Evolutionary conservation across 495 filamentous ascomycete genomes (phyloP).

Genomic region (Parathielavia hyrcaniae): DNA sequence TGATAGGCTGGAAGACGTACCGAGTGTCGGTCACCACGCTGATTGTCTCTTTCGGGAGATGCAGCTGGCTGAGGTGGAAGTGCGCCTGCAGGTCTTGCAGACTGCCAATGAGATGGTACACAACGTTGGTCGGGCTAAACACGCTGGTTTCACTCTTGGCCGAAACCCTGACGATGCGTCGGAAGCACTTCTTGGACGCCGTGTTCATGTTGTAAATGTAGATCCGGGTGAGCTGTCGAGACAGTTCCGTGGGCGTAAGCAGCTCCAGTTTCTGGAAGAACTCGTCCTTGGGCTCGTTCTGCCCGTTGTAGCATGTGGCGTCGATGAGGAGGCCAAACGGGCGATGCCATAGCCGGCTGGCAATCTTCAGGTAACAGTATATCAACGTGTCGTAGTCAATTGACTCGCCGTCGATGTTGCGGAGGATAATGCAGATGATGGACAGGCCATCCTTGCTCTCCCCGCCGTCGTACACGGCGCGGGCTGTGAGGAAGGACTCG

Average conservation of each 20-base stretch:
- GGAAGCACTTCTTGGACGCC: conserved; percentile 56
- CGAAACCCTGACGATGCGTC: conserved; percentile 51
- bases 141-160: conserved; percentile 48
- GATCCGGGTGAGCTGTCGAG: conserved; percentile 48
- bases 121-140: conserved; percentile 55
- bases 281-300: conserved; percentile 54
- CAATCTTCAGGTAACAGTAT: conserved; percentile 62
- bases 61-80: conserved; percentile 56
- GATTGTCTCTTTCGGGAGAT: conserved; percentile 61
- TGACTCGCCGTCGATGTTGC: conserved; percentile 54
- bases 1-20: conserved; percentile 59
- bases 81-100: conserved; percentile 56
- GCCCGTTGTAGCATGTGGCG: conserved; percentile 58
- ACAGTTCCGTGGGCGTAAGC: conserved; percentile 53
- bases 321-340: conserved; percentile 59
- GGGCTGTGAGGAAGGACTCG: conserved; percentile 52
- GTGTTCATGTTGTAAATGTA: conserved; percentile 69
- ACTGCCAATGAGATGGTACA: conserved; percentile 55
- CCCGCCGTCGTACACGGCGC: conserved; percentile 61
- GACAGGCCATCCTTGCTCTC: conserved; percentile 62
- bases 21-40: conserved; percentile 57
- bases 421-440: conserved; percentile 59
- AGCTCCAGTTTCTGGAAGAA: conserved; percentile 51
- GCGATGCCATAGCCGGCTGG: conserved; percentile 60
- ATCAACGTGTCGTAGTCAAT: conserved; percentile 56